Evolutionary conservation across 1,284 basidiomycete species (phyloP).

Genomic region (Trichosporon coremiiforme): DNA sequence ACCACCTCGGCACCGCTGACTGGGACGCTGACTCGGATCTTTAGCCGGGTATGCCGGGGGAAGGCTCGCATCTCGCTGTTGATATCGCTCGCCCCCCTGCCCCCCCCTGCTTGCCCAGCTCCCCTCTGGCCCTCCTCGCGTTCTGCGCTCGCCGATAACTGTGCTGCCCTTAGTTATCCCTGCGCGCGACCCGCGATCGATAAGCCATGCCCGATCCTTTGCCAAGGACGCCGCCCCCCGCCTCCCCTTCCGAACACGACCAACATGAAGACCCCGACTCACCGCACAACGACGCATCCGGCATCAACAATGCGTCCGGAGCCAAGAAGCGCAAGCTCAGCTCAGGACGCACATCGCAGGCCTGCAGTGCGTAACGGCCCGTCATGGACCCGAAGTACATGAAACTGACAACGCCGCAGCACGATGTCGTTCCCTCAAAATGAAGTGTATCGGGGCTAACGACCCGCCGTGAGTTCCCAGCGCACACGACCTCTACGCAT

Average conservation of each 20-base stretch:
- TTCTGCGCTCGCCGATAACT: constrained; percentile 3
- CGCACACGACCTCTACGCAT: neutral
- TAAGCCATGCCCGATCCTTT: constrained; percentile 4
- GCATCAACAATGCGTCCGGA: neutral
- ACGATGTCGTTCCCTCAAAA: constrained; percentile 33
- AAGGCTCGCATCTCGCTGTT: constrained; percentile 12
- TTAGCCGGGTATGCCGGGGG: constrained; percentile 16
- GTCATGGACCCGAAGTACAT: neutral
- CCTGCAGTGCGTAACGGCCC: constrained; percentile 30
- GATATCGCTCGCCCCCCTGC: constrained; percentile 12
- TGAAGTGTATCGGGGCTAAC: constrained; percentile 35
- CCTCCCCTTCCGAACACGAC: neutral
- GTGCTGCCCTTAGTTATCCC: neutral
- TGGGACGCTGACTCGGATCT: neutral
- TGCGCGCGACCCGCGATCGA: neutral
- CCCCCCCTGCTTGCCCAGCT: too few species aligned
- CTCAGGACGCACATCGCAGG: constrained; percentile 31
- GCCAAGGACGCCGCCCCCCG: neutral
- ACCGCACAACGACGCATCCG: constrained; percentile 1
- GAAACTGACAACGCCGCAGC: constrained; percentile 22
- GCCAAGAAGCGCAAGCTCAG: constrained; percentile 32
- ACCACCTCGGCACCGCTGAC: neutral
- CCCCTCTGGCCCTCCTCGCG: constrained; percentile 6
- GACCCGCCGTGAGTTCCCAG: constrained; percentile 28
- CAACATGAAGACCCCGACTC: neutral